These are phyloP conservation scores for Cryphonectria parasitica DNA, from an alignment of 2,329 filamentous ascomycete species.

Conservation along the genomic window DNA sequence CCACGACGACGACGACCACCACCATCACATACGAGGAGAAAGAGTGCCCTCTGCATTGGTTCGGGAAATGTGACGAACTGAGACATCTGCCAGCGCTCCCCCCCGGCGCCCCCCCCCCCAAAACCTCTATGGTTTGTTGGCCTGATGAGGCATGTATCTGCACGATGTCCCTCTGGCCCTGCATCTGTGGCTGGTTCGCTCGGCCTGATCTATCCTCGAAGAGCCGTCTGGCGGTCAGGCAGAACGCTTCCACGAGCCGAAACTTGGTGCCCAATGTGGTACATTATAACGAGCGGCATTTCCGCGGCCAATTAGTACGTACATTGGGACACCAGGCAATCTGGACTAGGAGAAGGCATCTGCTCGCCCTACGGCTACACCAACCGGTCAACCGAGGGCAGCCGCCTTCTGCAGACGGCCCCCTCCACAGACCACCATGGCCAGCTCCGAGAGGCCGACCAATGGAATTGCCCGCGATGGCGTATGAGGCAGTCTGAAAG, in stretches of 20 bases:
- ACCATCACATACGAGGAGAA: neutral
- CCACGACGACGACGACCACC: neutral
- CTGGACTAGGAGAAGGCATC: neutral
- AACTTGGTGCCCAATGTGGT: neutral
- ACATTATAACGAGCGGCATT: neutral
- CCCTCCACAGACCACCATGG: slow-evolving; percentile 3
- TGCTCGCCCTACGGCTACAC: neutral
- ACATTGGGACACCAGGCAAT: neutral
- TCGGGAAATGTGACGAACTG: neutral
- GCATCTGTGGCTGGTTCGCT: slow-evolving; percentile 11
- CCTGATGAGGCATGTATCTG: neutral
- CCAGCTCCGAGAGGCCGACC: neutral
- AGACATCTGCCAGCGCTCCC: neutral
- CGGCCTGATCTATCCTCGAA: neutral
- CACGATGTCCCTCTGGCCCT: neutral
- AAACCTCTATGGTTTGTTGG: neutral
- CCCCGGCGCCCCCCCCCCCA: no score
- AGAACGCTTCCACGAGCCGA: neutral
- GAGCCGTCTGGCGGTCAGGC: neutral
- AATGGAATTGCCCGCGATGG: neutral
- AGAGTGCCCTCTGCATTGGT: neutral
- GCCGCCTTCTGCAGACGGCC: neutral
- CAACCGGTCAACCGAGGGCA: neutral
- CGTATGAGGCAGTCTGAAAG: neutral
- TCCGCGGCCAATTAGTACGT: neutral